These are phyloP conservation scores for Metroxylon sagu DNA, from an alignment of 176 grass and related monocot species.

Conservation along the genomic window DNA sequence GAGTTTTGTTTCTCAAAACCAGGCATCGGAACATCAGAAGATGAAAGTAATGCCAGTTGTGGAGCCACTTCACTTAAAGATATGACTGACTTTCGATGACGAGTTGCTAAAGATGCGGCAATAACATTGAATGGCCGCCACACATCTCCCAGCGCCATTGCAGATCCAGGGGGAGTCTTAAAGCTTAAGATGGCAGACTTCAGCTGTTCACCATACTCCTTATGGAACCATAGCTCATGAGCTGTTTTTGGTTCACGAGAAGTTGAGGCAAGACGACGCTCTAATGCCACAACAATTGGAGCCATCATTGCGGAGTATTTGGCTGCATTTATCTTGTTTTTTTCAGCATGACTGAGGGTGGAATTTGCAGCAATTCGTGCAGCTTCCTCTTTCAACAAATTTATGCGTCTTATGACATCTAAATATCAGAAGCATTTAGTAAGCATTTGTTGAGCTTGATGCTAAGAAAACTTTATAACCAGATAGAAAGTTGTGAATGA, in stretches of 20 bases:
- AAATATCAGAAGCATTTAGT: conserved; percentile 30
- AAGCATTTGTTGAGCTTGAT: background rate
- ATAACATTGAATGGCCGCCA: conserved; percentile 81
- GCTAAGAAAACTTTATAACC: too few species aligned
- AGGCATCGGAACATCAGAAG: conserved; percentile 98
- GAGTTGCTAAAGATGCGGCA: conserved; percentile 72
- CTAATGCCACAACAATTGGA: conserved; percentile 88
- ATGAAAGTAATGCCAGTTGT: conserved; percentile 56
- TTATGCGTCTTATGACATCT: conserved; percentile 90
- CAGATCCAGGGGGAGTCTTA: conserved; percentile 66
- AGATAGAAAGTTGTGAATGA: too few species aligned
- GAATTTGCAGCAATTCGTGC: conserved; percentile 77
- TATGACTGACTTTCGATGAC: conserved; percentile 74
- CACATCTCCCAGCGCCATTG: conserved; percentile 59
- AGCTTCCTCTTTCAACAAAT: conserved; percentile 95
- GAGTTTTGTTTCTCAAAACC: conserved; percentile 89
- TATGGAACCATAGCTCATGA: conserved; percentile 85
- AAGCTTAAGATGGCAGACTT: conserved; percentile 65
- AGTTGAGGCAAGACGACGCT: conserved; percentile 77
- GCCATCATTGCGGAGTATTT: conserved; percentile 99
- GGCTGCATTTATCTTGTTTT: conserved; percentile 86
- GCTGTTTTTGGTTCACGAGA: conserved; percentile 83
- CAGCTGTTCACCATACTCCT: conserved; percentile 71
- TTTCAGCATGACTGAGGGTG: conserved; percentile 79
- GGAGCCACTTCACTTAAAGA: conserved; percentile 83